Evolutionary conservation across 345 rosid species (phyloP).

Genomic region (Lepidium africanum): DNA sequence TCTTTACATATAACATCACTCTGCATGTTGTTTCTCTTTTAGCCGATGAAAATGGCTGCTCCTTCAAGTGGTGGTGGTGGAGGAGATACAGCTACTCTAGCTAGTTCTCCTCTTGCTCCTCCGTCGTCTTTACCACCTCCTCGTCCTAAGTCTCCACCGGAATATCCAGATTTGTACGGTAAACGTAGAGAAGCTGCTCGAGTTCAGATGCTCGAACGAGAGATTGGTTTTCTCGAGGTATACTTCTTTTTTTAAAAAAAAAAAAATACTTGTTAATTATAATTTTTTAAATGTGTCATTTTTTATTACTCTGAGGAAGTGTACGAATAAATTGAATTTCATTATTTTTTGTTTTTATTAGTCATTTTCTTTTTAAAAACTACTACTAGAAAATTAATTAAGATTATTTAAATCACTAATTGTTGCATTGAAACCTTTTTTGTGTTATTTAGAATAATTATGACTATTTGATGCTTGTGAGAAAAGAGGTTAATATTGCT

Average conservation of each 20-base stretch:
- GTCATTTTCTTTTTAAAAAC: neutral
- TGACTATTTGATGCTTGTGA: no score
- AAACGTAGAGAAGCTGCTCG: slow-evolving; percentile 73
- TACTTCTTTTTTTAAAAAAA: neutral
- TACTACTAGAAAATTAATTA: no score
- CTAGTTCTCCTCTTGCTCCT: slow-evolving; percentile 30
- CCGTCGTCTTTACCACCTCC: slow-evolving; percentile 56
- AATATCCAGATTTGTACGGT: slow-evolving; percentile 92
- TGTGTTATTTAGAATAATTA: no score
- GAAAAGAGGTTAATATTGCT: no score
- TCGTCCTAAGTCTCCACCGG: slow-evolving; percentile 83
- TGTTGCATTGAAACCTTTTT: no score
- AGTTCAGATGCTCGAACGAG: slow-evolving; percentile 87
- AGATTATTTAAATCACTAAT: no score
- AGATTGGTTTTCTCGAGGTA: slow-evolving; percentile 87
- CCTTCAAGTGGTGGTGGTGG: slow-evolving; percentile 12
- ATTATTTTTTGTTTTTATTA: neutral
- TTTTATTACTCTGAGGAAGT: slow-evolving; percentile 21
- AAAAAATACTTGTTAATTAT: neutral
- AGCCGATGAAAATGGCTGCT: slow-evolving; percentile 32
- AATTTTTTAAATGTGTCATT: slow-evolving; percentile 12
- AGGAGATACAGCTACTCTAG: slow-evolving; percentile 17
- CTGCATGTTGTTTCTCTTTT: slow-evolving; percentile 10
- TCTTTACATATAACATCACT: neutral
- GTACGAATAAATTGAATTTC: slow-evolving; percentile 26